phyloP scores from a whole-genome alignment of 768 basidiomycete species.

The Leucogyrophana mollusca region DNA sequence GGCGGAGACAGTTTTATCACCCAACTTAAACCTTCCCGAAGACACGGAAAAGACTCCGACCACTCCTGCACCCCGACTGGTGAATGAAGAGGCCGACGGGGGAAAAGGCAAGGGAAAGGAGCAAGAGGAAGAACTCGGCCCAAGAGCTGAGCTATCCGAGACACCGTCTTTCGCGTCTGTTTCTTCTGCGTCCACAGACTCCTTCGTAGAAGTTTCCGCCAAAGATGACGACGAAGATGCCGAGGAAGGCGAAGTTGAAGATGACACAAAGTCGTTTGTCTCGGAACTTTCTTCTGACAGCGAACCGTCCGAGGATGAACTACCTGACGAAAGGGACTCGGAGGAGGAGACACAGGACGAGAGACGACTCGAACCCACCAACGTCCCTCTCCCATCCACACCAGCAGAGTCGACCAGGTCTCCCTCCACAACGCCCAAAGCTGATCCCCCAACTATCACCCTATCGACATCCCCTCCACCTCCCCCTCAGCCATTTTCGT shows the following conservation, averaged over 20 bases:
- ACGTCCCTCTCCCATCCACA: constrained; percentile 20
- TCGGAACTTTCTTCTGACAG: constrained; percentile 29
- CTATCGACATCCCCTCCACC: constrained; percentile 34
- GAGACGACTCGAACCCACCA: constrained; percentile 18
- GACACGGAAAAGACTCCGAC: no score
- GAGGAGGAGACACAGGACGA: constrained; percentile 11
- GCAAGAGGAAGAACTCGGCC: constrained; percentile 3
- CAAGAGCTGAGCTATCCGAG: constrained; percentile 1
- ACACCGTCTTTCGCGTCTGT: constrained; percentile 28
- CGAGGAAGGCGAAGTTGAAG: constrained; percentile 28
- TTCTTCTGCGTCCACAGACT: constrained; percentile 43
- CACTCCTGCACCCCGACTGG: no score
- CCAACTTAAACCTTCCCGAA: no score
- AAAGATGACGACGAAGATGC: constrained; percentile 22
- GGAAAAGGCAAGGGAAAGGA: constrained; percentile 1
- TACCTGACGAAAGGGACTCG: constrained; percentile 13
- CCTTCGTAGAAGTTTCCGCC: constrained; percentile 45
- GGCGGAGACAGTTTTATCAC: no score
- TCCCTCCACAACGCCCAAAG: constrained; percentile 58
- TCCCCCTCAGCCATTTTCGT: constrained; percentile 25
- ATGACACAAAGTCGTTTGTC: constrained; percentile 25
- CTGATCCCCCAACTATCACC: constrained; percentile 43
- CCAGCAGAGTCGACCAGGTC: constrained; percentile 48
- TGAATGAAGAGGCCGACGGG: no score
- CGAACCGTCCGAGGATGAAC: constrained; percentile 22